Percentiles rank a stretch among this genome's conserved stretches.
Conservation (phyloP, 2,329 filamentous ascomycete species). For the Scedosporium aurantiacum region DNA sequence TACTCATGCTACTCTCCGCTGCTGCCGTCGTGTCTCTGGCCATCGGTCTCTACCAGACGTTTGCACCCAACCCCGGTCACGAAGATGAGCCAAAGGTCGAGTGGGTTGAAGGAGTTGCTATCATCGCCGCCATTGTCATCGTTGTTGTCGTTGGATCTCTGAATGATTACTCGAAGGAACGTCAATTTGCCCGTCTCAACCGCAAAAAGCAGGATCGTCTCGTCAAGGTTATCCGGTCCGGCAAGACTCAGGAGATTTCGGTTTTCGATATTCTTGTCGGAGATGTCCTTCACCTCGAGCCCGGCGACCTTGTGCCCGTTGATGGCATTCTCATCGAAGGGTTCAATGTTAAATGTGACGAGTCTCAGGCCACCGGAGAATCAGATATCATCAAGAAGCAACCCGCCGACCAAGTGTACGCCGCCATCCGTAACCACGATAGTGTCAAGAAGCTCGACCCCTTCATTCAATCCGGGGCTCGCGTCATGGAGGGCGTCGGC, state of each 20-base stretch:
- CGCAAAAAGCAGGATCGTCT: conserved; percentile 67
- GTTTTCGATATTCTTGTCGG: conserved; percentile 60
- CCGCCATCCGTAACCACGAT: conserved; percentile 56
- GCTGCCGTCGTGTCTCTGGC: conserved; percentile 64
- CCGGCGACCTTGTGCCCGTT: conserved; percentile 63
- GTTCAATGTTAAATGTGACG: conserved; percentile 65
- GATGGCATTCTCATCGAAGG: conserved; percentile 64
- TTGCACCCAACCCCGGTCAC: conserved; percentile 41
- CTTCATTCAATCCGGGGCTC: conserved; percentile 75
- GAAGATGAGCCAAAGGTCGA: conserved; percentile 47
- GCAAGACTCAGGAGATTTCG: conserved; percentile 57
- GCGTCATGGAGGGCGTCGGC: conserved; percentile 66
- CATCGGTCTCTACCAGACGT: conserved; percentile 65
- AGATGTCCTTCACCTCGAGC: conserved; percentile 62
- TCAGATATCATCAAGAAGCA: conserved; percentile 64
- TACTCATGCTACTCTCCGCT: conserved; percentile 59
- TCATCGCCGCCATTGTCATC: conserved; percentile 68
- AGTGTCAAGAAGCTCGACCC: conserved; percentile 64
- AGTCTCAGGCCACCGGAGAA: conserved; percentile 69
- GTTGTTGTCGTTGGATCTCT: conserved; percentile 67
- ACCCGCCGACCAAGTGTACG: conserved; percentile 55
- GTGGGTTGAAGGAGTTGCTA: conserved; percentile 75
- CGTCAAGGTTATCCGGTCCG: conserved; percentile 62
- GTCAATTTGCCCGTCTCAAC: conserved; percentile 69
- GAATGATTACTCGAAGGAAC: conserved; percentile 73